These are phyloP conservation scores for Rhodotorula babjevae DNA, from an alignment of 768 basidiomycete genomes.

Conservation along the genomic window DNA sequence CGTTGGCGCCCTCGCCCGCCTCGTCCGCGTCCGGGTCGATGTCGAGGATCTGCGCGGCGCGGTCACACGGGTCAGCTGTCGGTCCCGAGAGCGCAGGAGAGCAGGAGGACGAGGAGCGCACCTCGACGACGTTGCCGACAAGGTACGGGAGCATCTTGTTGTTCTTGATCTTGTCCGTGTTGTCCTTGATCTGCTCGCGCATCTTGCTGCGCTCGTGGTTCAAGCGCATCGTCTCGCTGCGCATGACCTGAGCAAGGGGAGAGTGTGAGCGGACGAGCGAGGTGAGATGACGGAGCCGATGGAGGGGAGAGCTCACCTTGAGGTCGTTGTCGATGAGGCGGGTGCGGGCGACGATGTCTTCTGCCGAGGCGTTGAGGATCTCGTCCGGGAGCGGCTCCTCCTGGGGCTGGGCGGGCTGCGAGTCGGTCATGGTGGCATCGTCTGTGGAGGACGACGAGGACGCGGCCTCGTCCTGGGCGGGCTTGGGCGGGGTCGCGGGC, in stretches of 20 bases:
- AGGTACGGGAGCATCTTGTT: slow-evolving; percentile 98
- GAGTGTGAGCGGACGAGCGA: neutral
- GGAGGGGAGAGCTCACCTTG: slow-evolving; percentile 56
- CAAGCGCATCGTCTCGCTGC: slow-evolving; percentile 83
- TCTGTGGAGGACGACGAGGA: neutral
- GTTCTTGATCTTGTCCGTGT: slow-evolving; percentile 97
- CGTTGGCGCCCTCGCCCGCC: slow-evolving; percentile 65
- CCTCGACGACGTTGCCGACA: slow-evolving; percentile 96
- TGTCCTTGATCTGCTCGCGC: slow-evolving; percentile 98
- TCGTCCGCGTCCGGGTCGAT: slow-evolving; percentile 75
- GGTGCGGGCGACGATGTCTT: slow-evolving; percentile 83
- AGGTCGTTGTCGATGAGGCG: slow-evolving; percentile 95
- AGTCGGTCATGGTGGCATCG: slow-evolving; percentile 25
- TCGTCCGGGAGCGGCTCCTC: slow-evolving; percentile 81
- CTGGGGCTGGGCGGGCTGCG: slow-evolving; percentile 50
- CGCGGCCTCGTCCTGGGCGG: neutral
- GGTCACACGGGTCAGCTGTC: too few relatives aligned
- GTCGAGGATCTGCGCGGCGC: slow-evolving; percentile 71
- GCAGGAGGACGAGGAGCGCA: slow-evolving; percentile 46
- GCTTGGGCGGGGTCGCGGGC: neutral
- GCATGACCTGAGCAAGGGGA: slow-evolving; percentile 70
- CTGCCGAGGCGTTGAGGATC: slow-evolving; percentile 67
- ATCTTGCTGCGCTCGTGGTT: slow-evolving; percentile 92
- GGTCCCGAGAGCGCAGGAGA: neutral
- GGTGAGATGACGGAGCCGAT: too few relatives aligned